These are phyloP conservation scores for Oidiodendron maius DNA, from an alignment of 495 filamentous ascomycete genomes.

Conservation along the genomic window DNA sequence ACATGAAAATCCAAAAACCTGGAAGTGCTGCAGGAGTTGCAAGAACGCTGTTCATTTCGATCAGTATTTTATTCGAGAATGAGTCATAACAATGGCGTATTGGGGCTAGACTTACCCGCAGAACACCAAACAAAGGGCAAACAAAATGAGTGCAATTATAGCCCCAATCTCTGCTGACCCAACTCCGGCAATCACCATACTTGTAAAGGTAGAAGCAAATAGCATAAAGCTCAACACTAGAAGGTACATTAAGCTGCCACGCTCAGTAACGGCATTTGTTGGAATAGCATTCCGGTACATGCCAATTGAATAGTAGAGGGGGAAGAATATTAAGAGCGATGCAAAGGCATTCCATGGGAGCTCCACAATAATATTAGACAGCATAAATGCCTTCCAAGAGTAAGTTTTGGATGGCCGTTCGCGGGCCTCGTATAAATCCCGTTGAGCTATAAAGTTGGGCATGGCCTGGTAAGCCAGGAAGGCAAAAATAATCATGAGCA, in stretches of 20 bases:
- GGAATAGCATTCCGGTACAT: conserved; percentile 63
- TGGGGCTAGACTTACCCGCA: background rate
- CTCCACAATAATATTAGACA: conserved; percentile 53
- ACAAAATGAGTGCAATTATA: background rate
- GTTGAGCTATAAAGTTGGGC: conserved; percentile 74
- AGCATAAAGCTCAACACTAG: background rate
- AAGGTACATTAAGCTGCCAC: background rate
- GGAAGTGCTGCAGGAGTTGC: conserved; percentile 52
- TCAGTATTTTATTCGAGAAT: no score
- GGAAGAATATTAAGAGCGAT: conserved; percentile 47
- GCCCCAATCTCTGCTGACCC: background rate
- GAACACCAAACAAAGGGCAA: background rate
- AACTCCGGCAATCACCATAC: background rate
- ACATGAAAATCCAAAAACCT: conserved; percentile 80
- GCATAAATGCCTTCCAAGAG: conserved; percentile 76
- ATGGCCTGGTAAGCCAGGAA: conserved; percentile 78
- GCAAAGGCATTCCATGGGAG: conserved; percentile 65
- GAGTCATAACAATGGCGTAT: no score
- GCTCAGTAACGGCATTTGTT: conserved; percentile 19
- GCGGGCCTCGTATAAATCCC: conserved; percentile 76
- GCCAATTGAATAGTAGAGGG: conserved; percentile 68
- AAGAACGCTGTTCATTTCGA: no score
- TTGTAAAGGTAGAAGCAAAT: background rate
- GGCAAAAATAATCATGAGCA: conserved; percentile 67
- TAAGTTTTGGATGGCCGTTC: conserved; percentile 83